Evolutionary conservation across 2,329 filamentous ascomycete species (phyloP), one percentile per base, ranked within the genome.

Genomic region (Phaeosphaeriaceae sp.): DNA sequence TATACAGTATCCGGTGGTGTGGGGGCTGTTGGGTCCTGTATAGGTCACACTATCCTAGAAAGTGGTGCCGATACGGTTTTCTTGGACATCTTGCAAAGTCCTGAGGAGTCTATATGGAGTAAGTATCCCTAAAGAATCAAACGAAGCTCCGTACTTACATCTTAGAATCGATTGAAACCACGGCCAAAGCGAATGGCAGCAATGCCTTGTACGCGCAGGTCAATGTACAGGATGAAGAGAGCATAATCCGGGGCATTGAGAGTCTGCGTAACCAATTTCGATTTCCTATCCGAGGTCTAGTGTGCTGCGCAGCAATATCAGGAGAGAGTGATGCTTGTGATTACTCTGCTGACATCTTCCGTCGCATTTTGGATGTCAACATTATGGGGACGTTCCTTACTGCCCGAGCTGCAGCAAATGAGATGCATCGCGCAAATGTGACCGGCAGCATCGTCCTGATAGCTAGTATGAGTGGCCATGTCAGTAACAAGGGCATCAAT

Each of bases 371-470:
- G 11, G 72, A 78, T 48, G 70, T 78, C 42, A 79, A 79, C 48
- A 69, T 76, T 1, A 67, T 73, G n/a, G 76, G 77, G 6, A 76
- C 74, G 4, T 78, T 79, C 57, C 67, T 74, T 24, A 62, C 70
- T 7, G 69, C 74, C 1, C 73, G 74, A 53, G 68, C 72, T 9
- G 66, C 70, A n/a, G 77, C 74, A 1, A 60, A 65, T 17, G 63
- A 75, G 31, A 72, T 79, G 57, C 72, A 75, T 20, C 53, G 66
- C 13, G 63, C 67, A 6, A 63, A 69, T 0, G 68, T 72, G 15
- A 60, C 67, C 2, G 76, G 76, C 0, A 76, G 73, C 48, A 77
- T 79, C 20, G 75, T 79, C 7, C 60, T 79, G 15, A 74, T 79
- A 17, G 77, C 76, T 3, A 76, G 73, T 55, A 79, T 79, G 66